Percentiles rank a stretch among this genome's conserved stretches.
Conservation (phyloP, 768 basidiomycete species). For the Exsudoporus frostii region DNA sequence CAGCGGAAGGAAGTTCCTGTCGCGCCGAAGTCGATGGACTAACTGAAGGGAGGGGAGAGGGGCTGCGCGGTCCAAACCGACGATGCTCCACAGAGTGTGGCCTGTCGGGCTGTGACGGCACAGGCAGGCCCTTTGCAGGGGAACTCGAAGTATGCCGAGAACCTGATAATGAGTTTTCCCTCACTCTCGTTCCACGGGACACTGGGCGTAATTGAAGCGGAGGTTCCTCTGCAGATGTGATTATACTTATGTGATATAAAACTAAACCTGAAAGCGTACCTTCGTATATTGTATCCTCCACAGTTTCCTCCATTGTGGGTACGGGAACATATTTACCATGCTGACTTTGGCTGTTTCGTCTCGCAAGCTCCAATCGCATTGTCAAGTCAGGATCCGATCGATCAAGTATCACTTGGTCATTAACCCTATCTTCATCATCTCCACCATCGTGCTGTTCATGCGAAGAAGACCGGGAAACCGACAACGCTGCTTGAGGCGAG, state of each 20-base stretch:
- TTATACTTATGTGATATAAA: slow-evolving; percentile 5
- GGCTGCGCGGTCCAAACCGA: slow-evolving; percentile 71
- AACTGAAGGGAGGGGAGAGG: slow-evolving; percentile 61
- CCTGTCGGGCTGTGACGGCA: slow-evolving; percentile 42
- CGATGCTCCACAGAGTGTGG: slow-evolving; percentile 54
- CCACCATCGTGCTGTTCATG: slow-evolving; percentile 36
- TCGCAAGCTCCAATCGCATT: slow-evolving; percentile 75
- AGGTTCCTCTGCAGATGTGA: slow-evolving; percentile 49
- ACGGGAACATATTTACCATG: slow-evolving; percentile 43
- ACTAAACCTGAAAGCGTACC: slow-evolving; percentile 39
- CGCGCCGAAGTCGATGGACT: slow-evolving; percentile 31
- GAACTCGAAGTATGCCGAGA: slow-evolving; percentile 45
- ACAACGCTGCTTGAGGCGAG: slow-evolving; percentile 32
- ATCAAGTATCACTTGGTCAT: slow-evolving; percentile 44
- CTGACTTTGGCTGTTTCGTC: slow-evolving; percentile 81
- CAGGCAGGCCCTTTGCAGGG: slow-evolving; percentile 29
- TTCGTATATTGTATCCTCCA: slow-evolving; percentile 76
- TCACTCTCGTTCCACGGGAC: slow-evolving; percentile 47
- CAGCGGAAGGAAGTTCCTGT: slow-evolving; percentile 41
- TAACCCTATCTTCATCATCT: slow-evolving; percentile 46
- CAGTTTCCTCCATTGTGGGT: slow-evolving; percentile 42
- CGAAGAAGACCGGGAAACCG: slow-evolving; percentile 44
- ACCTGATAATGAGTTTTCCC: slow-evolving; percentile 43
- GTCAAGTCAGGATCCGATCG: slow-evolving; percentile 75
- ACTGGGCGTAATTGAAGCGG: slow-evolving; percentile 52